Conservation (phyloP, 2,329 filamentous ascomycete genomes). For the Paradendryphiella salina region DNA sequence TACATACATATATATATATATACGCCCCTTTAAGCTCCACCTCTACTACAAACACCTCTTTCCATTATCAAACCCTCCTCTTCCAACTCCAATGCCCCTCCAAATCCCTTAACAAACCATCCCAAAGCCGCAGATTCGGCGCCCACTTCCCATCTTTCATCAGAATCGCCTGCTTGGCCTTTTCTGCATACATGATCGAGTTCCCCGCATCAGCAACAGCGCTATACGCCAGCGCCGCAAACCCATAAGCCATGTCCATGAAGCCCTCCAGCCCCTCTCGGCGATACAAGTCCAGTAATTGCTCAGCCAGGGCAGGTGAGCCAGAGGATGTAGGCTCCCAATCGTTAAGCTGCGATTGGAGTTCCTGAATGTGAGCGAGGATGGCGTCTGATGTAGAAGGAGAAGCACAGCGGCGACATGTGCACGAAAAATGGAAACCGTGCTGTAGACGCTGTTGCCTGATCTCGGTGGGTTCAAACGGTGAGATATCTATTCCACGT, state of each 20-base stretch:
- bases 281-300: slow-evolving; percentile 43
- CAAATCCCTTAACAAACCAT: slow-evolving; percentile 21
- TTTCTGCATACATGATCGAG: slow-evolving; percentile 41
- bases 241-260: slow-evolving; percentile 47
- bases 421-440: slow-evolving; percentile 50
- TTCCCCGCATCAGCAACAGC: slow-evolving; percentile 30
- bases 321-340: slow-evolving; percentile 22
- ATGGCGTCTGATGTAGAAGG: slow-evolving; percentile 39
- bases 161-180: slow-evolving; percentile 41
- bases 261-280: slow-evolving; percentile 47
- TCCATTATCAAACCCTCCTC: not conserved
- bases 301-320: slow-evolving; percentile 35
- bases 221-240: slow-evolving; percentile 48
- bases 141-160: slow-evolving; percentile 46
- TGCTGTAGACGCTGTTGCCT: slow-evolving; percentile 39
- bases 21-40: too few species aligned
- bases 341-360: slow-evolving; percentile 41
- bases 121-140: slow-evolving; percentile 41
- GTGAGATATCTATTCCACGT: slow-evolving; percentile 36
- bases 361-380: slow-evolving; percentile 33
- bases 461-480: slow-evolving; percentile 35
- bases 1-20: too few species aligned
- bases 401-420: slow-evolving; percentile 44
- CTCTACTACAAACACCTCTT: too few species aligned
- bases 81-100: slow-evolving; percentile 15